phyloP scores from a whole-genome alignment of 495 filamentous ascomycete genomes.

The Penicillium flavigenum region DNA sequence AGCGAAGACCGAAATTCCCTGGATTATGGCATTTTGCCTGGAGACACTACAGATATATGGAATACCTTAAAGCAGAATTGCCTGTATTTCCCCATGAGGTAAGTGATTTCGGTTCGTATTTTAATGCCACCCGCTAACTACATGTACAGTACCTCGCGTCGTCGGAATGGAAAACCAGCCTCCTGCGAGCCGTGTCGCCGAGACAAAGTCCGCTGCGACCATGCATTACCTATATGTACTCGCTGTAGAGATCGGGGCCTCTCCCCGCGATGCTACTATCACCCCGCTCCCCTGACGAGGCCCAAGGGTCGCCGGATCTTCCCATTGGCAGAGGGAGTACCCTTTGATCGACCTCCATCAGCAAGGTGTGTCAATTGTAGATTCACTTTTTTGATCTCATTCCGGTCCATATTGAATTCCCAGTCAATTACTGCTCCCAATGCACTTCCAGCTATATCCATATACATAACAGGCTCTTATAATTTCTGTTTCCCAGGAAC shows the following conservation, averaged over 20 bases:
- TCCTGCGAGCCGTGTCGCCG: slow-evolving; percentile 52
- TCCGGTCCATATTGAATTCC: neutral
- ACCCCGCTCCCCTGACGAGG: slow-evolving; percentile 41
- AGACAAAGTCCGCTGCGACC: slow-evolving; percentile 49
- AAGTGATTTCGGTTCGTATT: neutral
- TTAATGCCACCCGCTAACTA: neutral
- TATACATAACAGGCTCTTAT: slow-evolving; percentile 1
- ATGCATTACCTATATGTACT: slow-evolving; percentile 34
- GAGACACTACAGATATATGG: neutral
- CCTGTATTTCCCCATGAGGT: slow-evolving; percentile 10
- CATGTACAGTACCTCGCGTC: slow-evolving; percentile 22
- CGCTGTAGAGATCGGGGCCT: slow-evolving; percentile 32
- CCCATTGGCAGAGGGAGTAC: slow-evolving; percentile 18
- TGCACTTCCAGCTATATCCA: neutral
- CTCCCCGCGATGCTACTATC: slow-evolving; percentile 33
- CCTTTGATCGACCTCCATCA: slow-evolving; percentile 16
- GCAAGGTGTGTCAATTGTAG: slow-evolving; percentile 12
- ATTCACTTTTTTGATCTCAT: neutral
- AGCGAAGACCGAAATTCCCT: slow-evolving; percentile 18
- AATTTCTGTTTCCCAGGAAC: slow-evolving; percentile 2
- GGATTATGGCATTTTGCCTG: neutral
- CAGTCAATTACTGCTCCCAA: neutral
- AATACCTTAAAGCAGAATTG: neutral
- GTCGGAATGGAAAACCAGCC: slow-evolving; percentile 47
- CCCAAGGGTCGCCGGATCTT: slow-evolving; percentile 6